Evolutionary conservation across 495 filamentous ascomycete species (phyloP).

Genomic region (Wilcoxina mikolae): DNA sequence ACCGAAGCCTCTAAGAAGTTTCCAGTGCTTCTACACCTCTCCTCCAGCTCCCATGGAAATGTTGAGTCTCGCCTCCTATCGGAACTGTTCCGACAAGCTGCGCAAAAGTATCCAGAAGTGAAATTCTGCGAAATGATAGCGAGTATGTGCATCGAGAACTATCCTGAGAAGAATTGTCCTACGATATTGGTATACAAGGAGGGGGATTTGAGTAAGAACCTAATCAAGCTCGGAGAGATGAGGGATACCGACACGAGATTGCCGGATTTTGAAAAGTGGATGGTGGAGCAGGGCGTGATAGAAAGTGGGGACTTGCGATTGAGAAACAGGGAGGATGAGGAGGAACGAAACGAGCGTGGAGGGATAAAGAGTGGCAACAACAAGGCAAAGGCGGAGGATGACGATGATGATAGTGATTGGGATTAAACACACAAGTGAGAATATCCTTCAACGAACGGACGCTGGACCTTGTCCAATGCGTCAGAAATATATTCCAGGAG

Average conservation of each 20-base stretch:
- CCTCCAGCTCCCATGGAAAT: constrained; percentile 59
- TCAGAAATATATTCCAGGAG: no score
- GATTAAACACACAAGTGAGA: constrained; percentile 39
- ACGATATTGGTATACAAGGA: constrained; percentile 87
- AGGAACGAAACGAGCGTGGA: constrained; percentile 35
- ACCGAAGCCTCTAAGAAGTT: constrained; percentile 68
- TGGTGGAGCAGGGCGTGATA: constrained; percentile 70
- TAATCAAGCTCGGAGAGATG: constrained; percentile 71
- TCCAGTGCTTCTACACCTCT: constrained; percentile 75
- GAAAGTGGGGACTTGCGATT: constrained; percentile 58
- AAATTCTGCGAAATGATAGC: constrained; percentile 96
- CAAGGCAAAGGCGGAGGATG: constrained; percentile 30
- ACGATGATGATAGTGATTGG: constrained; percentile 64
- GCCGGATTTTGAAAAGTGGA: constrained; percentile 52
- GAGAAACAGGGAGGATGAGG: constrained; percentile 47
- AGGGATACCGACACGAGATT: constrained; percentile 53
- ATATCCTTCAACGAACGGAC: no score
- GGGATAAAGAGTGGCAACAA: constrained; percentile 25
- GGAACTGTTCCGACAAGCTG: constrained; percentile 76
- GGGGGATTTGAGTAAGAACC: constrained; percentile 75
- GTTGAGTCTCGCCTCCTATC: constrained; percentile 66
- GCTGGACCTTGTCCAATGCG: no score
- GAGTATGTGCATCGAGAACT: constrained; percentile 89
- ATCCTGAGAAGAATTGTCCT: constrained; percentile 85
- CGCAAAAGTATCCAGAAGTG: constrained; percentile 70